These are phyloP conservation scores for Symmetrospora coprosmae DNA, from an alignment of 768 basidiomycete species.

Conservation along the genomic window DNA sequence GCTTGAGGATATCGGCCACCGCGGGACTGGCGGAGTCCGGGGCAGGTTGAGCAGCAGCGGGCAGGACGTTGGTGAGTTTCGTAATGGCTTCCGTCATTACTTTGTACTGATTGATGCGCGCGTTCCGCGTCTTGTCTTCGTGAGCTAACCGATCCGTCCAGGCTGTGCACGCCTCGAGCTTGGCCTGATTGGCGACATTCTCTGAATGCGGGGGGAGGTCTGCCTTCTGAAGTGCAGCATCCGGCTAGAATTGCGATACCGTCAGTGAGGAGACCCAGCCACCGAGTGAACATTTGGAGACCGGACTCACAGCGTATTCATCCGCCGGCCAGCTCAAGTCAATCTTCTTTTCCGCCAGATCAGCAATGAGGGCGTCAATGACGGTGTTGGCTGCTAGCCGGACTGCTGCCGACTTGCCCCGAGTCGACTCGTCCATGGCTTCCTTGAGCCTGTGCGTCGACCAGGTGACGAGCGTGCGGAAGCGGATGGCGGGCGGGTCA, in stretches of 20 bases:
- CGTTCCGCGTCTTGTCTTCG: slow-evolving; percentile 14
- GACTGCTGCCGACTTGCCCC: background rate
- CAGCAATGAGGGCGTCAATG: background rate
- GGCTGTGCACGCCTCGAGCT: slow-evolving; percentile 3
- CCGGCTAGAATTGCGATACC: no score
- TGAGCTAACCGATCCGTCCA: background rate
- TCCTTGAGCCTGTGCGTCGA: background rate
- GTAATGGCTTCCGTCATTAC: slow-evolving; percentile 2
- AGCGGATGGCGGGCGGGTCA: slow-evolving; percentile 19
- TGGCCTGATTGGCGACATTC: slow-evolving; percentile 10
- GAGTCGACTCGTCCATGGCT: background rate
- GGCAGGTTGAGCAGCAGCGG: no score
- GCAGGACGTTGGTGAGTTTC: background rate
- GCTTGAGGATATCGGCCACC: background rate
- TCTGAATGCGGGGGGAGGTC: slow-evolving; percentile 15
- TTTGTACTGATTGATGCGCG: slow-evolving; percentile 15
- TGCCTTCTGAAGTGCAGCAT: no score
- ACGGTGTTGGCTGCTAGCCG: background rate
- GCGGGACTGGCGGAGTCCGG: background rate
- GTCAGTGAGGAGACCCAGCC: no score
- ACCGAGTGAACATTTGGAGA: background rate
- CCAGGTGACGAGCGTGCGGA: slow-evolving; percentile 19
- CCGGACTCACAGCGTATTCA: slow-evolving; percentile 4
- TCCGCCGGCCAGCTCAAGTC: slow-evolving; percentile 7
- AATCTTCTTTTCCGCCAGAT: slow-evolving; percentile 16